Base-by-base conservation (phyloP, 208 protist genomes). In the Trypanosoma scelopori region DNA sequence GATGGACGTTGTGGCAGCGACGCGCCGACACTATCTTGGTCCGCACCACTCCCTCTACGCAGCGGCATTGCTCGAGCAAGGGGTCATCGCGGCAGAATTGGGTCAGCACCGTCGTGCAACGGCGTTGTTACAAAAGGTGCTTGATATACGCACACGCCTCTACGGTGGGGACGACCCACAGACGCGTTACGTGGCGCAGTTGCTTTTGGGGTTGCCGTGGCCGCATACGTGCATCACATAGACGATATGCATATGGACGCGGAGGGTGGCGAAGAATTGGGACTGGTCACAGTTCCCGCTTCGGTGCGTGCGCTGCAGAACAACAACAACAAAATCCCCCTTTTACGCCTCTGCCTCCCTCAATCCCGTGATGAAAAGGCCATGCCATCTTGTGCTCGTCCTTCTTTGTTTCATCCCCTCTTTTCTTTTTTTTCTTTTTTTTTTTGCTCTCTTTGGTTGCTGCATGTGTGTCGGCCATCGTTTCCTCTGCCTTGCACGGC, bases 21-120 rank as follows among this genome's bases (percentile, higher is more conserved):
- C 84, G 2, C 78, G 84, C 20, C 49, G 70, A 16, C 65, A 62
- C 15, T 55, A 58, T 43, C 71, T 91, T 16, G 85, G 81, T 4
- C 71, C 79, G 15, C 32, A 55, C 6, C 80, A 91, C 59, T 74
- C 75, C 15, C 60, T 88, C 5, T 71, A 59, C 20, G 71, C 66
- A 1, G 61, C 70, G 30, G 71, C 79, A 23, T 37, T 79, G 23
- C 22, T 72, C 5, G 48, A 5, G 53, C 65, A 82, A 23, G 81
- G 71, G 0, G 72, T 70, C 5, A 35, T 81, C 41, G 78, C 81
- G 0, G 66, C 58, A n/a, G 74, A 84, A 56, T 62, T 77, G 25
- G 74, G 81, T 0, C 71, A 72, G n/a, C 65, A 61, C 28, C 30
- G 69, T 1, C 76, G 75, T 0, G 56, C 59, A 11, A 52, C 42